Base-by-base conservation (phyloP, 257 asterid genomes). In the Solanum paucissectum region DNA sequence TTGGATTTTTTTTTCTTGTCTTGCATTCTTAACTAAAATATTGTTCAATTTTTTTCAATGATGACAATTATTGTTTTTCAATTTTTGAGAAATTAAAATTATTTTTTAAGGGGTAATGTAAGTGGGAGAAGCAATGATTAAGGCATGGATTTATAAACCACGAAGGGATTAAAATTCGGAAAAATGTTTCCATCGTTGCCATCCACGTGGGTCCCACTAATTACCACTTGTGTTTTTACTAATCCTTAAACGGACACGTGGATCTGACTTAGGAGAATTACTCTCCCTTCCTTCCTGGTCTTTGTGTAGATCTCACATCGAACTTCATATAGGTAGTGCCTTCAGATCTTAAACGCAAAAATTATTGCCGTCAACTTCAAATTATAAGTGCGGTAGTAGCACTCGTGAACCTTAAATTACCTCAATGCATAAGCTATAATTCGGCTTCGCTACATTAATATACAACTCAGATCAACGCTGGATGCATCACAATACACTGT, bases 51-150 rank as follows among this genome's bases (percentile, higher is more conserved):
- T 55, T 55, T 82, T 46, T 1, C 49, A 37, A 82, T 46, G 85
- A 46, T 82, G 42, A 82, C 62, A 46, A 49, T 46, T 46, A 27
- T 29, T 27, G 11, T 29, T 46, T 81, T 25, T 81, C n/a, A 8
- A 9, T 27, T 16, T 46, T 81, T 49, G 29, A 27, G 69, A 21
- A 9, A 29, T 16, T 46, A n/a, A 49, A 9, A 49, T 29, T 10
- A 2, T 10, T 5, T 82, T 29, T 79, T 16, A 81, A 27, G 16
- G 84, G 36, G 60, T 77, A 38, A 86, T 16, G 69, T 71, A 27
- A 73, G 88, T 86, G 88, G 88, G 55, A 73, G 88, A 86, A 34
- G 49, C 88, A 86, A 86, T 86, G 72, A 86, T 86, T 86, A 73
- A 52, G 72, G 85, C 40, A 72, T 42, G 88, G 40, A 74, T 71